Evolutionary conservation across 1,139 yeast genomes (phyloP), one percentile per base, ranked within the genome.

Genomic region (Protomyces arabidopsidicola): DNA sequence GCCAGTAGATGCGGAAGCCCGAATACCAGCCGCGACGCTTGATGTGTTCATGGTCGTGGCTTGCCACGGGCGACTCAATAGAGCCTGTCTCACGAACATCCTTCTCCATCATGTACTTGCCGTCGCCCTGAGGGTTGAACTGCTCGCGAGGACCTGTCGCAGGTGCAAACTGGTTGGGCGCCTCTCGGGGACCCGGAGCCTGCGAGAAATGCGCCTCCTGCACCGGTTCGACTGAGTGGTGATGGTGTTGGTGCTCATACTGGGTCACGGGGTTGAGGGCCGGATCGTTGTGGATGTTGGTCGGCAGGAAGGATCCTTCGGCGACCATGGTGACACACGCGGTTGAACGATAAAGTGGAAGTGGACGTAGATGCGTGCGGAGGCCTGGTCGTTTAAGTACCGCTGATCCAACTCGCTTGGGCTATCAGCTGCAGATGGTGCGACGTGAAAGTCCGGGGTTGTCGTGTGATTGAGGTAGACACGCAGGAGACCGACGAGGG

Each of bases 21-120:
- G 62, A 58, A 31, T 58, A 58, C 62, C 62, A 58, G n/a, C 56
- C 55, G 53, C 53, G 42, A 6, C 52, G 34, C 45, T 36, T 51
- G 9, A 58, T 12, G 31, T 52, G 62, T 12, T n/a, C 36, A 14
- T 38, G 42, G n/a, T 36, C 56, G 9, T 45, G 50, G 18, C 39
- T 54, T 9, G 20, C 56, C 9, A 18, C 16, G 9, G 62, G 62
- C 8, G 62, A 58, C 31, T 22, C 35, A 12, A 42, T 52, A 10
- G 62, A 51, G 53, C 52, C 52, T 6, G 35, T 27, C 8, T 58
- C 62, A 34, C 24, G 53, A 6, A 48, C 52, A 36, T 58, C 53
- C 18, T 55, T 51, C 24, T 58, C 56, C 5, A 34, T 55, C 20
- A 22, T 31, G 56, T 52, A 52, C 20, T 22, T 39, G 5, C 55